Base-by-base conservation (phyloP, 139 green algal genomes). In the Auxenochlorella pyrenoidosa region DNA sequence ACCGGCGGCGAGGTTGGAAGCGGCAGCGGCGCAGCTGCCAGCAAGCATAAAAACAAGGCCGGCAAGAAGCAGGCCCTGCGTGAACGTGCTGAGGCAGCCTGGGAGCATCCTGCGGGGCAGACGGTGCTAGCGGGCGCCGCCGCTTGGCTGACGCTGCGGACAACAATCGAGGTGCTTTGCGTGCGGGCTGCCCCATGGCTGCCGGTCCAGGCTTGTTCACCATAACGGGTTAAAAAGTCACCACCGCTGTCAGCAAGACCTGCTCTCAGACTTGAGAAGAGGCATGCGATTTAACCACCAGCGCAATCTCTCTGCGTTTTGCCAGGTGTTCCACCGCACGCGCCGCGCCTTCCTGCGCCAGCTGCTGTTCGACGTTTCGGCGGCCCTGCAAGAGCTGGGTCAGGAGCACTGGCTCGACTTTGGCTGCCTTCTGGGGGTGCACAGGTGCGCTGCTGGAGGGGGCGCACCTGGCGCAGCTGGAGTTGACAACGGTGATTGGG, bases 321-420 rank as follows among this genome's bases (percentile, higher is more conserved):
- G 13, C 51, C 79, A 84, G 80, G 80, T 30, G 0, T 87, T 87
- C 65, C 82, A 87, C 47, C 44, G 26, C 44, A 32, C 21, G 5
- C 83, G 83, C 26, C 47, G 83, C 44, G 5, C 28, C 83, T 87
- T 83, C 54, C 72, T 87, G 83, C 83, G 83, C 66, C 71, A 75
- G 43, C 83, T 87, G 83, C 83, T 87, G 36, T 40, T 82, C 13
- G 83, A 87, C 26, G 41, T 87, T 34, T 75, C 71, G 24, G 30
- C 54, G 10, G 83, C 72, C 19, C 83, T 87, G 83, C 36, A 82
- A 8, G 51, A 22, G 18, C 30, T 59, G 13, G 44, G 47, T 1
- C 79, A 84, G 79, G 34, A 51, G 8, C 80, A 82, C 68, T 87
- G 83, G 83, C 10, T 87, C n/a, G 83, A 87, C 16, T 75, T 87